These are phyloP conservation scores for Gorgonomyces haynaldii DNA, from an alignment of 192 early-diverging fungal genomes.

Conservation along the genomic window DNA sequence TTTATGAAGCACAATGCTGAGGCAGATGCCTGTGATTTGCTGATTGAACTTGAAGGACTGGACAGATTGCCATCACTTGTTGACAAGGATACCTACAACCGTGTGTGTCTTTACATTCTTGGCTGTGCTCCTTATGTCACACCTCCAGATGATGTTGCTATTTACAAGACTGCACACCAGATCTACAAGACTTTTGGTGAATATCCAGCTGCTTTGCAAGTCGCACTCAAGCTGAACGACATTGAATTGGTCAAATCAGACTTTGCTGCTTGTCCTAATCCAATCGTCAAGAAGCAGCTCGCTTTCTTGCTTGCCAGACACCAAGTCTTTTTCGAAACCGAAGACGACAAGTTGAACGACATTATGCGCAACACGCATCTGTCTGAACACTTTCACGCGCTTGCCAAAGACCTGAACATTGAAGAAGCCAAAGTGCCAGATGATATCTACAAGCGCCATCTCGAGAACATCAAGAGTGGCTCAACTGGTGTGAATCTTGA, in stretches of 20 bases:
- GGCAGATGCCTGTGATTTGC: slow-evolving; percentile 93
- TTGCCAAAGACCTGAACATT: slow-evolving; percentile 88
- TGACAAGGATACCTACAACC: slow-evolving; percentile 82
- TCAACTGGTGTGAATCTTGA: slow-evolving; percentile 54
- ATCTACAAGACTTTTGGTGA: slow-evolving; percentile 81
- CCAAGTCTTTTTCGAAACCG: slow-evolving; percentile 67
- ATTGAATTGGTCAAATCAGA: slow-evolving; percentile 70
- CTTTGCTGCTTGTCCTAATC: slow-evolving; percentile 72
- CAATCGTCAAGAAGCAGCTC: slow-evolving; percentile 86
- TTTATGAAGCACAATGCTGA: slow-evolving; percentile 96
- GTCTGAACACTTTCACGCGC: slow-evolving; percentile 75
- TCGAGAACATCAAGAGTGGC: slow-evolving; percentile 72
- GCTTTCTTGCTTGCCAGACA: slow-evolving; percentile 88
- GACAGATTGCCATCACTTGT: slow-evolving; percentile 71
- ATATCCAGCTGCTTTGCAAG: slow-evolving; percentile 69
- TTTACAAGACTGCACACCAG: slow-evolving; percentile 73
- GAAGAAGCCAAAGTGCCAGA: slow-evolving; percentile 92
- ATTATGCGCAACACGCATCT: slow-evolving; percentile 83
- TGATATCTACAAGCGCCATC: slow-evolving; percentile 95
- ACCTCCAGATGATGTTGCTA: slow-evolving; percentile 76
- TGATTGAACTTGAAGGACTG: slow-evolving; percentile 79
- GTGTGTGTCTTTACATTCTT: slow-evolving; percentile 91
- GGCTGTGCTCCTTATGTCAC: slow-evolving; percentile 86
- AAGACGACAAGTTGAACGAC: slow-evolving; percentile 66
- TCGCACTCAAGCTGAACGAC: slow-evolving; percentile 79